Evolutionary conservation across 2,329 filamentous ascomycete genomes (phyloP).

Genomic region (Claviceps paspali): DNA sequence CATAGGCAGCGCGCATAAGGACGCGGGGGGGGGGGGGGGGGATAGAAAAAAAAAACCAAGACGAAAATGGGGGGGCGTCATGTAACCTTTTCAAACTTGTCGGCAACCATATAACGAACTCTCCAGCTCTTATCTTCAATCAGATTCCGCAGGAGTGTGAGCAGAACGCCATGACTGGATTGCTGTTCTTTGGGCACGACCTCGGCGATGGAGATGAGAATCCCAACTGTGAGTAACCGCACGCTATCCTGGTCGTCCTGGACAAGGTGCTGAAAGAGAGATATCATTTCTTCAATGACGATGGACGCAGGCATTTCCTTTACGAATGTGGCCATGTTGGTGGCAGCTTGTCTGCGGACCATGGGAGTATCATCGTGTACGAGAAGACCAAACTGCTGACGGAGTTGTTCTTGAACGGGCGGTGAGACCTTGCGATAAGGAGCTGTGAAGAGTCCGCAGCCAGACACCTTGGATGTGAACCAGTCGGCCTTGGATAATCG

Average conservation of each 20-base stretch:
- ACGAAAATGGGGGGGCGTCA: neutral
- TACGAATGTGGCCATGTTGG: constrained; percentile 92
- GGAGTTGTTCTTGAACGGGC: constrained; percentile 76
- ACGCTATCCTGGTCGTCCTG: constrained; percentile 97
- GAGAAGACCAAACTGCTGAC: constrained; percentile 80
- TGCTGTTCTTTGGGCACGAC: constrained; percentile 97
- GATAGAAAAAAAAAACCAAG: too few relatives aligned
- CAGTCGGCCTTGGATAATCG: constrained; percentile 98
- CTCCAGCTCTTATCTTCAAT: constrained; percentile 99
- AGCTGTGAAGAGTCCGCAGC: constrained; percentile 83
- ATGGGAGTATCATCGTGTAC: constrained; percentile 98
- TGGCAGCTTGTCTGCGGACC: constrained; percentile 93
- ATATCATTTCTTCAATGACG: constrained; percentile 97
- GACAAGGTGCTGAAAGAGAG: constrained; percentile 91
- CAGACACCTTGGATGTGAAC: constrained; percentile 99
- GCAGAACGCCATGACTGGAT: constrained; percentile 81
- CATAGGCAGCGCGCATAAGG: too few relatives aligned
- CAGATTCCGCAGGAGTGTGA: constrained; percentile 78
- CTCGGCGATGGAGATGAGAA: constrained; percentile 91
- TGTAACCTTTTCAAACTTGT: constrained; percentile 86
- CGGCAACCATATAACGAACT: constrained; percentile 97
- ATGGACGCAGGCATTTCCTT: constrained; percentile 88
- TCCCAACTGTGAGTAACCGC: constrained; percentile 85
- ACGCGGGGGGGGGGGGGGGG: too few relatives aligned
- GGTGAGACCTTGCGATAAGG: constrained; percentile 86